Evolutionary conservation across 768 basidiomycete genomes (phyloP), one percentile per base, ranked within the genome.

Genomic region (Phylloporus sp.): DNA sequence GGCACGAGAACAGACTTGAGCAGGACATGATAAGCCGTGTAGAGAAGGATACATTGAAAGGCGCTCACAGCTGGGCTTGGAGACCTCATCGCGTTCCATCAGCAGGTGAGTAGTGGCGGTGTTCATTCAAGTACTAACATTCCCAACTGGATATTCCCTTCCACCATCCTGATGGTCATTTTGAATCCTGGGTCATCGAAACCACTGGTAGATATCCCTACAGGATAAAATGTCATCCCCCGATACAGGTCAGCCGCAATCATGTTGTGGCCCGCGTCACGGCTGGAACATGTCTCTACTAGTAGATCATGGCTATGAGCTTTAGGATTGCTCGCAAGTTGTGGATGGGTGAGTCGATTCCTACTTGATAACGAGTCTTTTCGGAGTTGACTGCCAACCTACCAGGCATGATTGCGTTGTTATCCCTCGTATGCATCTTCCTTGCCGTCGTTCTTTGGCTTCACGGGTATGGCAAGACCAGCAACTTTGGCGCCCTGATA

Each of bases 321-420:
- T 80, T 80, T 54, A 70, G 71, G 50, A 70, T 69, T 5, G 75
- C 74, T 53, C 76, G 79, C 39, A 68, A 59, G 53, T 50, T 71
- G 15, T 60, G 79, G 50, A 73, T 76, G 67, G 64, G 67, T 68
- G 36, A 55, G 59, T 34, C 38, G 27, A 35, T 50, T 12, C n/a
- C 36, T 16, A 6, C 41, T 34, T 12, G 10, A 42, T 26, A 26
- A n/a, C n/a, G n/a, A n/a, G 32, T 34, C 28, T 26, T 36, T 45
- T n/a, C n/a, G 40, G 47, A 18, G 35, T 36, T 41, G 23, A 28
- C 29, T 38, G 5, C 39, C 39, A 29, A 55, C 31, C 40, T 48
- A 47, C 16, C 41, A 65, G 78, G 66, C n/a, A n/a, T 68, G 18
- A 59, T 77, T 16, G 61, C 70, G 11, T 49, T 70, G 40, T 50